These are phyloP conservation scores for Hypoxylon sp. DNA, from an alignment of 2,329 filamentous ascomycete species.

Conservation along the genomic window DNA sequence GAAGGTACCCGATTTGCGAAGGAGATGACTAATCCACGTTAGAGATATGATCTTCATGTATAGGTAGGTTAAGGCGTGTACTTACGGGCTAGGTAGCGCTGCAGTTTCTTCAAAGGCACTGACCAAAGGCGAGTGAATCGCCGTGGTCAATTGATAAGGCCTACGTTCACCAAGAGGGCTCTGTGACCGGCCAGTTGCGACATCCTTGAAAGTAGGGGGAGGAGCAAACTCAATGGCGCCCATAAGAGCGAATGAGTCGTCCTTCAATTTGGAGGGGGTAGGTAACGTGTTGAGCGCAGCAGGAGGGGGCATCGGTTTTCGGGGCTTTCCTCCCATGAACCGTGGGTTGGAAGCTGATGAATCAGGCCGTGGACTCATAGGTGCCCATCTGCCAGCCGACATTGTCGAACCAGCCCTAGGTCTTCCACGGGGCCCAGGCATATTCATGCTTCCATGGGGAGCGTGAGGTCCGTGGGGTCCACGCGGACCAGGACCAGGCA, in stretches of 20 bases:
- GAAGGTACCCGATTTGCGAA: constrained; percentile 83
- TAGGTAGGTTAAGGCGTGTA: constrained; percentile 47
- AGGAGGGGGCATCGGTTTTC: constrained; percentile 75
- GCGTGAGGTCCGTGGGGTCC: constrained; percentile 49
- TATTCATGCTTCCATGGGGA: constrained; percentile 54
- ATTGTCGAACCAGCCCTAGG: constrained; percentile 65
- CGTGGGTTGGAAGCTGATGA: constrained; percentile 62
- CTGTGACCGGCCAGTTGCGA: constrained; percentile 75
- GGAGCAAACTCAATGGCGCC: constrained; percentile 88
- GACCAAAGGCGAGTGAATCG: constrained; percentile 81
- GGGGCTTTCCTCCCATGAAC: constrained; percentile 53
- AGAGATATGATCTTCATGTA: constrained; percentile 31
- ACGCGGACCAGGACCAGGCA: constrained; percentile 51
- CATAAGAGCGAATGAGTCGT: constrained; percentile 80
- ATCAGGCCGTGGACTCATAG: constrained; percentile 52
- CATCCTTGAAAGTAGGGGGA: constrained; percentile 74
- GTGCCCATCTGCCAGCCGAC: constrained; percentile 54
- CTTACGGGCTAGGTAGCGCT: constrained; percentile 90
- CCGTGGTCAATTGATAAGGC: constrained; percentile 80
- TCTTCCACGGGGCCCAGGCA: constrained; percentile 62
- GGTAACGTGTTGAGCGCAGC: constrained; percentile 80
- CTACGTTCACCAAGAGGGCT: constrained; percentile 73
- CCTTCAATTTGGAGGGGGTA: constrained; percentile 85
- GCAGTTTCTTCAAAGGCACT: constrained; percentile 89
- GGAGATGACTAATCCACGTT: constrained; percentile 68